Conservation (phyloP, 192 early-diverging fungal species). For the Piromyces finnis region DNA sequence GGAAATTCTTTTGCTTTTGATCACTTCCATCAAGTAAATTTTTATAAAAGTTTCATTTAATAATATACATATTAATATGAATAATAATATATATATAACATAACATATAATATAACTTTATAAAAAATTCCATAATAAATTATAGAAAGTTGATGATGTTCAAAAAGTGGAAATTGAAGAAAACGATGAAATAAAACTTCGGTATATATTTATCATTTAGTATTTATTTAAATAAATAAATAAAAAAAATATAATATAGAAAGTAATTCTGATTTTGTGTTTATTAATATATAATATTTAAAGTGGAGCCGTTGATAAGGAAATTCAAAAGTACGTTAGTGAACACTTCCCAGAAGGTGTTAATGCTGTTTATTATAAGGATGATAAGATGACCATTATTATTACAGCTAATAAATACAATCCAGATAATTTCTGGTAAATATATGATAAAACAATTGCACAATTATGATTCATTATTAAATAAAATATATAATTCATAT, state of each 20-base stretch:
- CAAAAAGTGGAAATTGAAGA: constrained; percentile 10
- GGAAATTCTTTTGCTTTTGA: constrained; percentile 55
- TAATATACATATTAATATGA: no score
- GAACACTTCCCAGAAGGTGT: constrained; percentile 71
- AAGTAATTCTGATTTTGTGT: no score
- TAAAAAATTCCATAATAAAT: no score
- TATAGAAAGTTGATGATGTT: constrained; percentile 23
- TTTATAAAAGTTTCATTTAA: neutral
- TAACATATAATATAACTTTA: no score
- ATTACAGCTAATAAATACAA: constrained; percentile 88
- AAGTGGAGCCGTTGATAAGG: constrained; percentile 40
- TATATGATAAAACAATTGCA: no score
- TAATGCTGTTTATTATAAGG: constrained; percentile 36
- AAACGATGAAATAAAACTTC: constrained; percentile 9
- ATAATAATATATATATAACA: no score
- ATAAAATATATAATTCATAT: no score
- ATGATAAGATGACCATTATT: constrained; percentile 24
- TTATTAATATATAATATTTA: neutral
- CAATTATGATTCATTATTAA: no score
- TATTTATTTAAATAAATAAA: no score
- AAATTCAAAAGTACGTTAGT: constrained; percentile 36
- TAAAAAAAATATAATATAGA: no score
- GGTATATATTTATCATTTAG: neutral
- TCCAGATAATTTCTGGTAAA: constrained; percentile 79
- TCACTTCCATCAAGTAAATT: constrained; percentile 44